Evolutionary conservation across 371 early-diverging fungal species (phyloP), one percentile per base, ranked within the genome.

Genomic region (Paraphysoderma sedebokerense): DNA sequence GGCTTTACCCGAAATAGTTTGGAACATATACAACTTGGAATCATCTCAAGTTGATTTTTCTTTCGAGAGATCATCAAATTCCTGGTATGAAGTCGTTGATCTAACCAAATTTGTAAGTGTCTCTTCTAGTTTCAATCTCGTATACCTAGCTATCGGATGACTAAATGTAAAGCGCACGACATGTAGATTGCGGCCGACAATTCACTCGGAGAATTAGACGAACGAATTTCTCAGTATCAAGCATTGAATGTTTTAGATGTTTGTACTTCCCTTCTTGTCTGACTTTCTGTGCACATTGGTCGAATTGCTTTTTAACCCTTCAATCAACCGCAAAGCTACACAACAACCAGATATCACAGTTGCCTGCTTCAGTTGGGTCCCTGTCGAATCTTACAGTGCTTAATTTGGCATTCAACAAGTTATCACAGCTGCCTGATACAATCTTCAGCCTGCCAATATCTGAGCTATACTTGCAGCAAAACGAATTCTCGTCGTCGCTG

Each of bases 171-270:
- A n/a, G n/a, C n/a, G n/a, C n/a, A n/a, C n/a, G n/a, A n/a, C n/a
- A n/a, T n/a, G n/a, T n/a, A n/a, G 4, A 59, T 76, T 27, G 70
- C 78, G 28, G 68, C 79, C 20, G 80, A 83, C 57, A 86, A 86
- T 53, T 50, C 52, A 2, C 52, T 86, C 6, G 59, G 60, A 15
- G 58, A 54, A 17, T 61, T 86, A 12, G 82, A 79, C 49, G 60
- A 63, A 31, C 54, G 79, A 32, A 55, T 86, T 36, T 67, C 62
- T 17, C 76, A 76, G 39, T 74, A 84, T 58, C 63, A 65, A 2
- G 79, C 75, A 2, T 57, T 86, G 33, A 65, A 61, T 6, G 35
- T 59, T 9, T 47, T 86, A 1, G 85, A 86, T 65, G 81, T 82
- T 66, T 55, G 67, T 40, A 8, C 29, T 2, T 27, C 17, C 20